Conservation (phyloP, 169 alveolate genomes). For the Cryptosporidium canis region DNA sequence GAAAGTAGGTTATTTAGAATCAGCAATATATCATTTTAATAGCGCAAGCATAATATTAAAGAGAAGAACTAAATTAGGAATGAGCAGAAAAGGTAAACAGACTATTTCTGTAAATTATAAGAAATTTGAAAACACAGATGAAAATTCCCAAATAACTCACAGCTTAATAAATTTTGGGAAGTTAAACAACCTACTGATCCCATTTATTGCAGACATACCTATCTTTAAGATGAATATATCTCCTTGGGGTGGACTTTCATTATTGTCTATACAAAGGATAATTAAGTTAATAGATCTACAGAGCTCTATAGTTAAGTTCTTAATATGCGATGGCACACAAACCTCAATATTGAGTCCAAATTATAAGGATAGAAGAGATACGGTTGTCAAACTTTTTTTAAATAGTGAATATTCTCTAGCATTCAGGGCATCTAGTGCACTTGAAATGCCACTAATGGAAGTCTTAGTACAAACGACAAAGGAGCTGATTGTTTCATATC, state of each 20-base stretch:
- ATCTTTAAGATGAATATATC: constrained; percentile 2
- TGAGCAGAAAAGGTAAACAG: neutral
- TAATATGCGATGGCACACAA: neutral
- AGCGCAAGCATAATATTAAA: constrained; percentile 32
- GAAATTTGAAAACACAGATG: neutral
- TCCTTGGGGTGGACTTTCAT: constrained; percentile 68
- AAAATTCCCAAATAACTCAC: neutral
- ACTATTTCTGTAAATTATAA: neutral
- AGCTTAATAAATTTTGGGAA: neutral
- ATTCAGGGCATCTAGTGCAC: neutral
- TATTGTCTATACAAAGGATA: neutral
- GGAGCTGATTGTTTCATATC: neutral
- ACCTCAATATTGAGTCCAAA: constrained; percentile 45
- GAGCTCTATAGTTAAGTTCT: neutral
- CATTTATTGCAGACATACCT: constrained; percentile 31
- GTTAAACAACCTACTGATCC: constrained; percentile 7
- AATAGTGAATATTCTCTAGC: constrained; percentile 29
- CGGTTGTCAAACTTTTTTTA: neutral
- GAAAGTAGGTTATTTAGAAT: constrained; percentile 45
- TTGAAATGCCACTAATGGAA: constrained; percentile 44
- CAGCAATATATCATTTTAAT: constrained; percentile 40
- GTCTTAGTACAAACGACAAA: constrained; percentile 13
- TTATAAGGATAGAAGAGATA: constrained; percentile 39
- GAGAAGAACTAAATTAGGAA: neutral
- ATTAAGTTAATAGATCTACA: constrained; percentile 23